These are phyloP conservation scores for Grosmannia clavigera DNA, from an alignment of 2,329 filamentous ascomycete species.

Conservation along the genomic window DNA sequence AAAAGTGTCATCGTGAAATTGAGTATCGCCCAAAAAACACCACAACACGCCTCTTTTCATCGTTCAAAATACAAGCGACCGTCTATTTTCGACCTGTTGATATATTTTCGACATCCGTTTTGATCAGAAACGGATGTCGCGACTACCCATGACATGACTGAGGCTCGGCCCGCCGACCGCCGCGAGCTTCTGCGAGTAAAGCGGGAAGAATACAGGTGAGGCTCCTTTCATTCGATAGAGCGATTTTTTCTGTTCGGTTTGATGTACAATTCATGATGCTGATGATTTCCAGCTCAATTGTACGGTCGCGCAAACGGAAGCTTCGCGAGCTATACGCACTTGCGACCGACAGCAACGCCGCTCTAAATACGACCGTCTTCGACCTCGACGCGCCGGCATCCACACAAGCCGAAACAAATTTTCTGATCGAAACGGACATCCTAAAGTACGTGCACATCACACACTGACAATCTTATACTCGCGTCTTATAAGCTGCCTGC, in stretches of 20 bases:
- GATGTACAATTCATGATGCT: constrained; percentile 32
- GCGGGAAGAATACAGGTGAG: constrained; percentile 50
- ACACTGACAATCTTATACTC: constrained; percentile 8
- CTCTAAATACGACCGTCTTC: constrained; percentile 45
- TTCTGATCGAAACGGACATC: constrained; percentile 45
- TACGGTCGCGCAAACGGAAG: constrained; percentile 81
- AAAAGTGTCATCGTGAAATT: constrained; percentile 13
- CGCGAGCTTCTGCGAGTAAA: constrained; percentile 54
- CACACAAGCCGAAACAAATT: constrained; percentile 40
- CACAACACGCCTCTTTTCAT: constrained; percentile 26
- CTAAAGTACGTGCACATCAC: constrained; percentile 38
- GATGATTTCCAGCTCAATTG: constrained; percentile 48
- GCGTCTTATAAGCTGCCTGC: neutral
- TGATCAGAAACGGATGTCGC: constrained; percentile 57
- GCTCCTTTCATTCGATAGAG: constrained; percentile 30
- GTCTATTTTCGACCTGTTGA: constrained; percentile 23
- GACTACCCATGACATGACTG: constrained; percentile 56
- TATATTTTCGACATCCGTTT: constrained; percentile 40
- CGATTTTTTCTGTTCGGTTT: constrained; percentile 35
- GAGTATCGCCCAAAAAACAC: constrained; percentile 17
- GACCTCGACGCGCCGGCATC: constrained; percentile 43
- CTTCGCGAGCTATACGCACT: constrained; percentile 74
- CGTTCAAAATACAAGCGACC: constrained; percentile 16
- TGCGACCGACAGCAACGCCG: constrained; percentile 55
- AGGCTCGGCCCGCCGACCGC: constrained; percentile 54